A percentile compares a stretch with the other conserved stretches of the same genome.
These are phyloP conservation scores for Starmerella tilneyi DNA, from an alignment of 805 yeast genomes.

Conservation along the genomic window DNA sequence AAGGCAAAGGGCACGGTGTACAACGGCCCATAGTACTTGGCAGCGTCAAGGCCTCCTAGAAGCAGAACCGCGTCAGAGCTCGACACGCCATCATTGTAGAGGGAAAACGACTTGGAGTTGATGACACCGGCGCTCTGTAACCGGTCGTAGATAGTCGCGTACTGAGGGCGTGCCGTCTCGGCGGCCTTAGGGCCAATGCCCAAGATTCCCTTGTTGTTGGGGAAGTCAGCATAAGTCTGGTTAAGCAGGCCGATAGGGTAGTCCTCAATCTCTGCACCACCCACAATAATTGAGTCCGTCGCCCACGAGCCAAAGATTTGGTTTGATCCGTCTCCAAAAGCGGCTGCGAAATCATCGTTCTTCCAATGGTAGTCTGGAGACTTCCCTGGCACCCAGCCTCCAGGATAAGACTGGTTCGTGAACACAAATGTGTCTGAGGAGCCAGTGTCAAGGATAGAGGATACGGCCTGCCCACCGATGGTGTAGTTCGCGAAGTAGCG, in stretches of 20 bases:
- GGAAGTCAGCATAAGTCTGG: constrained; percentile 48
- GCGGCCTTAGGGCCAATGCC: constrained; percentile 30
- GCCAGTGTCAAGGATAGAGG: constrained; percentile 51
- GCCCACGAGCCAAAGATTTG: constrained; percentile 47
- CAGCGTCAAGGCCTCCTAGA: constrained; percentile 37
- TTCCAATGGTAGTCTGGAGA: constrained; percentile 20
- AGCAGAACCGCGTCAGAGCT: constrained; percentile 34
- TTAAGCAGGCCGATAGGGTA: constrained; percentile 66
- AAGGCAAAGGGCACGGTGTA: constrained; percentile 25
- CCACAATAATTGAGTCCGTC: constrained; percentile 46
- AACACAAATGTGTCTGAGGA: constrained; percentile 59
- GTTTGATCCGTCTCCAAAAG: constrained; percentile 9
- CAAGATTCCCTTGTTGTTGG: constrained; percentile 22
- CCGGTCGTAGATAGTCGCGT: constrained; percentile 25
- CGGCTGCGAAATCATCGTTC: constrained; percentile 3
- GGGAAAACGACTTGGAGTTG: constrained; percentile 35
- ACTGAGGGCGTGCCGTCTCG: constrained; percentile 24
- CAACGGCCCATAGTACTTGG: constrained; percentile 35
- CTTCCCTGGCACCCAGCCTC: constrained; percentile 25
- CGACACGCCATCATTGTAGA: constrained; percentile 29
- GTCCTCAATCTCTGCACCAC: constrained; percentile 40
- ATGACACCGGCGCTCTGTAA: constrained; percentile 34
- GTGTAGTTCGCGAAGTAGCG: constrained; percentile 24
- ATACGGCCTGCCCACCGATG: constrained; percentile 44
- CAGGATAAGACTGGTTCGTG: constrained; percentile 21